Evolutionary conservation across 306 rosid species (phyloP).

Genomic region (Mucuna pruriens): DNA sequence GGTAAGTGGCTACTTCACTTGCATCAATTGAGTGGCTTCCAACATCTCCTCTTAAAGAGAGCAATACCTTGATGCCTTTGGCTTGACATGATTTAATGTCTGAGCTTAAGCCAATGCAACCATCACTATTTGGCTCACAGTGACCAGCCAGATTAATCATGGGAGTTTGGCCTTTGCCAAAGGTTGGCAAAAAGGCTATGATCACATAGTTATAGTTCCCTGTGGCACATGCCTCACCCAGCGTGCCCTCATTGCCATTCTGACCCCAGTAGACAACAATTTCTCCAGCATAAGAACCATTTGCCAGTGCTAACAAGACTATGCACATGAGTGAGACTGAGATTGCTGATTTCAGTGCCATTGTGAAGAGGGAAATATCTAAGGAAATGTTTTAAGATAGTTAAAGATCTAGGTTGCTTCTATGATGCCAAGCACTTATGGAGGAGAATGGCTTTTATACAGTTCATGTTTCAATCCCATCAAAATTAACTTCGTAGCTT

Average conservation of each 20-base stretch:
- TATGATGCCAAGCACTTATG: not conserved
- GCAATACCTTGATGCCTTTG: not conserved
- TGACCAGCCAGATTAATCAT: not conserved
- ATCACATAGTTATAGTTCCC: slow-evolving; percentile 6
- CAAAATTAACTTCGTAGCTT: not conserved
- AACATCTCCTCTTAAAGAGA: not conserved
- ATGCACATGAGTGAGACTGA: not conserved
- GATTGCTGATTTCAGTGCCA: not conserved
- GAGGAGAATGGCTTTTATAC: not conserved
- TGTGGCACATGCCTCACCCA: not conserved
- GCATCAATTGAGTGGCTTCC: not conserved
- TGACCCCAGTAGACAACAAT: not conserved
- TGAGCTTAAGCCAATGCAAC: not conserved
- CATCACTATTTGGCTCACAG: not conserved
- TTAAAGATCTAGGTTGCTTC: not conserved
- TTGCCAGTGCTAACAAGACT: not conserved
- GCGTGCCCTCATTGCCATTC: not conserved
- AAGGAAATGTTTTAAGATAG: not conserved
- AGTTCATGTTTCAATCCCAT: not conserved
- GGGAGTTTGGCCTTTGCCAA: not conserved
- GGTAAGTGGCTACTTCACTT: not conserved
- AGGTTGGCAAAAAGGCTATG: not conserved
- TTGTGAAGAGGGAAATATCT: not conserved
- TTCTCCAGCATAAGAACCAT: no score
- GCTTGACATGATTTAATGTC: not conserved